Conservation (phyloP, 306 rosid species). For the Sindora glabra region DNA sequence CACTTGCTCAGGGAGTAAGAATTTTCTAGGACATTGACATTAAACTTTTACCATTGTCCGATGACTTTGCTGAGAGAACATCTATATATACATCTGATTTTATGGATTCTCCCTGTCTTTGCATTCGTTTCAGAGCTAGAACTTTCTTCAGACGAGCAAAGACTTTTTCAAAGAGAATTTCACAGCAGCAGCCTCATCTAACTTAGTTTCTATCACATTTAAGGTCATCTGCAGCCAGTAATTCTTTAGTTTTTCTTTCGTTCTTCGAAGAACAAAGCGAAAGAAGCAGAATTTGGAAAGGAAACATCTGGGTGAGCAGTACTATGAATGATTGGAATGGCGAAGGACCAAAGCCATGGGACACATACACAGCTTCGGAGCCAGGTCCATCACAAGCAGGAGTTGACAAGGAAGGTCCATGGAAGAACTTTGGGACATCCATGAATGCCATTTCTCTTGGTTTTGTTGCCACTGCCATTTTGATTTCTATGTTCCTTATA, state of each 20-base stretch:
- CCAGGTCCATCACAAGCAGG: conserved; percentile 46
- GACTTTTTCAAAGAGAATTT: neutral
- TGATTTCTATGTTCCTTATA: conserved; percentile 86
- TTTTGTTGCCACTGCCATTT: conserved; percentile 90
- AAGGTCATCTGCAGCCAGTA: too few species aligned
- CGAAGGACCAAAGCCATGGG: conserved; percentile 67
- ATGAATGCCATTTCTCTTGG: conserved; percentile 89
- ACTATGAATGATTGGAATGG: conserved; percentile 45
- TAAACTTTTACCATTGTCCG: too few species aligned
- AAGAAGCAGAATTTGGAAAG: neutral
- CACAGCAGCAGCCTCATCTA: neutral
- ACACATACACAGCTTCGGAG: conserved; percentile 45
- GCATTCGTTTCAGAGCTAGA: conserved; percentile 19
- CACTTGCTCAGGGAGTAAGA: too few species aligned
- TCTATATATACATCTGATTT: too few species aligned
- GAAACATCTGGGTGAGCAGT: neutral
- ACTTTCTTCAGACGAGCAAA: conserved; percentile 6
- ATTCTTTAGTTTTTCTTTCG: too few species aligned
- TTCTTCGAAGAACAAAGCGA: too few species aligned
- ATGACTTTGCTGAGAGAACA: too few species aligned
- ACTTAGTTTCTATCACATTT: neutral
- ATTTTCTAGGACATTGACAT: too few species aligned
- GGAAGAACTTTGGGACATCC: conserved; percentile 76
- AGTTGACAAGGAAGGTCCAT: conserved; percentile 50
- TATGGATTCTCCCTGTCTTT: too few species aligned